phyloP scores from a whole-genome alignment of 1,284 basidiomycete species.

The Phylloporus sp. region DNA sequence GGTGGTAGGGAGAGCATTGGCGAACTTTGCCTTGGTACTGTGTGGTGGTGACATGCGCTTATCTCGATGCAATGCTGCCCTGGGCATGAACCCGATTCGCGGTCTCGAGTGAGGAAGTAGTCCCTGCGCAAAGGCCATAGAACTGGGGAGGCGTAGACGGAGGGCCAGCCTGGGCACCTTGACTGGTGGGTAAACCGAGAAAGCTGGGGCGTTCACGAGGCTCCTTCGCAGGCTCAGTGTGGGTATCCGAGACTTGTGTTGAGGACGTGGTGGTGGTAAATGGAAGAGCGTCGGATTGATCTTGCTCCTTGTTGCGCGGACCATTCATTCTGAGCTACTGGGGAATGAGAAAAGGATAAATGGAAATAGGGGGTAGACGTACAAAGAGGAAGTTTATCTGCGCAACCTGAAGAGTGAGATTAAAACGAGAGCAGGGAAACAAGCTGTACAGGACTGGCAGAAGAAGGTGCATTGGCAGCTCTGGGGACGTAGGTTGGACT shows the following conservation, averaged over 20 bases:
- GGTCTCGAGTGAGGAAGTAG: conserved; percentile 53
- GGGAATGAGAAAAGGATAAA: too few relatives aligned
- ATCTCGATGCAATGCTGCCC: conserved; percentile 1
- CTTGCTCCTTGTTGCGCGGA: conserved; percentile 10
- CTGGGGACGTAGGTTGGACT: too few relatives aligned
- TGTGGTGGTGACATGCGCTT: conserved; percentile 30
- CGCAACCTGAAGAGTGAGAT: conserved; percentile 45
- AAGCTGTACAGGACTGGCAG: too few relatives aligned
- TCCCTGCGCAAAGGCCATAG: too few relatives aligned
- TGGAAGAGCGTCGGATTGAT: conserved; percentile 20
- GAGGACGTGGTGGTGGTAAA: conserved; percentile 18
- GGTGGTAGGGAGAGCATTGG: conserved; percentile 4
- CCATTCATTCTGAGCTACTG: too few relatives aligned
- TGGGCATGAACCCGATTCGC: not conserved
- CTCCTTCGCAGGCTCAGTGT: conserved; percentile 7
- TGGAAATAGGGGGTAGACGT: too few relatives aligned
- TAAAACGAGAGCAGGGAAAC: too few relatives aligned
- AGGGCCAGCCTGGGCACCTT: too few relatives aligned
- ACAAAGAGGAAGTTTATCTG: conserved; percentile 42
- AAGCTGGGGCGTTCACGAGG: too few relatives aligned
- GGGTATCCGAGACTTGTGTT: not conserved
- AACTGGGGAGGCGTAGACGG: too few relatives aligned
- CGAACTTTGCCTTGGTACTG: conserved; percentile 35
- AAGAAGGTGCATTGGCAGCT: too few relatives aligned
- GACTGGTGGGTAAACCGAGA: conserved; percentile 30